Percentiles rank a stretch among this genome's conserved stretches.
These are phyloP conservation scores for Mimosa bimucronata DNA, from an alignment of 306 rosid species.

Conservation along the genomic window DNA sequence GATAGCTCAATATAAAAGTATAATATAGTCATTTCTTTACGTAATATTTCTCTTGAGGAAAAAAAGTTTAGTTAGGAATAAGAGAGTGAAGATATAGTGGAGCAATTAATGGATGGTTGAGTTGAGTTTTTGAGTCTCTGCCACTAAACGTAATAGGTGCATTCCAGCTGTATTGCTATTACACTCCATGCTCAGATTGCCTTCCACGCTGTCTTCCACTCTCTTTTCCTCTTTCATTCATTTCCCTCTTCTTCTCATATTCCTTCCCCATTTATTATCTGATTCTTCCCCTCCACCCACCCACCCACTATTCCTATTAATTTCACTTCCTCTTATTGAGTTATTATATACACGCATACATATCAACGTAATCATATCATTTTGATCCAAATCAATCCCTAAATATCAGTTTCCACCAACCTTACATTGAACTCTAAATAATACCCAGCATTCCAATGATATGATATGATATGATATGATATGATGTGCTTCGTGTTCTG, in stretches of 20 bases:
- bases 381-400: neutral
- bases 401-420: neutral
- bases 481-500: neutral
- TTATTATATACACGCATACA: neutral
- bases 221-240: neutral
- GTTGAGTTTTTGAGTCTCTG: neutral
- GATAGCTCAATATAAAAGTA: no score
- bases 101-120: neutral
- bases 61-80: neutral
- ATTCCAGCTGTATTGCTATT: neutral
- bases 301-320: neutral
- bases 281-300: neutral
- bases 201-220: neutral
- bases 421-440: neutral
- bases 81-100: neutral
- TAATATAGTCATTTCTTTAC: no score
- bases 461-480: no score
- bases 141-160: neutral
- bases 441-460: neutral
- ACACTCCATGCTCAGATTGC: neutral
- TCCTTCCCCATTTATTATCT: neutral
- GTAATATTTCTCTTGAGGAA: no score
- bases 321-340: neutral
- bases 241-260: neutral
- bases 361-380: neutral